Base-by-base conservation (phyloP, 2,329 filamentous ascomycete genomes). In the Pseudogymnoascus sp. region DNA sequence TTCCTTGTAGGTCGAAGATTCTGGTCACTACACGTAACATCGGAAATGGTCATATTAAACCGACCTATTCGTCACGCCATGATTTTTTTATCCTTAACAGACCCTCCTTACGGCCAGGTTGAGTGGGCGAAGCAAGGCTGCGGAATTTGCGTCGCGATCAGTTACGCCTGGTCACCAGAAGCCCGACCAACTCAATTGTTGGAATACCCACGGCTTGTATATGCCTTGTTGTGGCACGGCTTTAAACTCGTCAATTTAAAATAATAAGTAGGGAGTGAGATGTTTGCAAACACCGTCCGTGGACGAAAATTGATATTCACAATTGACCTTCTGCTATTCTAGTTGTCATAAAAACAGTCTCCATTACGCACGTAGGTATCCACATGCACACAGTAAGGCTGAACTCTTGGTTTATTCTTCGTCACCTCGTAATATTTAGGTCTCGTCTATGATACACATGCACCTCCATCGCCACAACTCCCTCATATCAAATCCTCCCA, bases 401-500 rank as follows among this genome's bases (percentile, higher is more conserved):
- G 8, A 32, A 32, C 16, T 54, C 32, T 54, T 28, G n/a, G 16
- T 32, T 54, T 54, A 54, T 54, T 54, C 25, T 32, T 54, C 47
- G n/a, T 54, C 28, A 54, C 47, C 47, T 54, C 47, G 47, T 54
- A 54, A 54, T 54, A 54, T 32, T 54, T 54, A 54, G 47, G 47
- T 54, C 43, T 72, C 32, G 47, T 54, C 47, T 54, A 54, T 54
- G 11, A 16, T 54, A 54, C 47, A 54, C 47, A 32, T 54, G 28
- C 28, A 14, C 47, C 47, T 20, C 16, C 28, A 34, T 54, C 47
- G 16, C 47, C 47, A 32, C 47, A 54, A 54, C 47, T 54, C 47
- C 47, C 20, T 6, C 28, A 20, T 28, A 2, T 34, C n/a, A 54
- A 54, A 54, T 6, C n/a, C 47, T 11, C 16, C 47, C 28, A 54